Evolutionary conservation across 139 green algal species (phyloP), one percentile per base, ranked within the genome.

Genomic region (Chlamydomonas asymmetrica): DNA sequence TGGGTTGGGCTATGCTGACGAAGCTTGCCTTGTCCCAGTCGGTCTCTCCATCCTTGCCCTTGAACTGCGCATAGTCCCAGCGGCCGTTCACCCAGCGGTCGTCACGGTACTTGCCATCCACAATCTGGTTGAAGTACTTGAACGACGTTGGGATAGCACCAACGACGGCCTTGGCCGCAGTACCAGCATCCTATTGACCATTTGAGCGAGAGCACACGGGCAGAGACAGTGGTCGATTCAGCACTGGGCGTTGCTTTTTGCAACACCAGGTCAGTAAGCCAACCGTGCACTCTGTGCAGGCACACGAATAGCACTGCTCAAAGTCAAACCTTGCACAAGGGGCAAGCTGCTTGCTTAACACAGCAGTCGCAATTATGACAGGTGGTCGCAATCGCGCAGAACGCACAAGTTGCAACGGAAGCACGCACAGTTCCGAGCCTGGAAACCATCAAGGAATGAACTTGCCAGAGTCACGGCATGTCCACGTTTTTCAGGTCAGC

Each of bases 91-190:
- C 80, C 94, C 94, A 98, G 56, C 94, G 88, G 82, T 89, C 88
- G 45, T 97, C 93, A 37, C 49, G 52, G 81, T 96, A 97, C n/a
- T 82, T 77, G 63, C 93, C 93, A 43, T 97, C 93, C 35, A 89
- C 81, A 37, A 96, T 76, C 57, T 88, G 74, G 57, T 90, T 75
- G 37, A 41, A 48, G n/a, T 41, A 50, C 22, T n/a, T 66, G 31
- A 8, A 34, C 29, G 23, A 23, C 13, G 45, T 57, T 4, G n/a
- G 27, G 7, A 32, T 38, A 29, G 67, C 81, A 20, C 37, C 34
- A 4, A 66, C 37, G 18, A 68, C 72, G 13, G 72, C 70, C 27
- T 66, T 75, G 32, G 75, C 81, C 56, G 71, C 69, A 38, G 78
- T 56, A 34, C 78, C 71, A 64, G 84, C 84, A 69, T 90, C 84